Evolutionary conservation across 257 asterid species (phyloP).

Genomic region (Galeopsis tetrahit): DNA sequence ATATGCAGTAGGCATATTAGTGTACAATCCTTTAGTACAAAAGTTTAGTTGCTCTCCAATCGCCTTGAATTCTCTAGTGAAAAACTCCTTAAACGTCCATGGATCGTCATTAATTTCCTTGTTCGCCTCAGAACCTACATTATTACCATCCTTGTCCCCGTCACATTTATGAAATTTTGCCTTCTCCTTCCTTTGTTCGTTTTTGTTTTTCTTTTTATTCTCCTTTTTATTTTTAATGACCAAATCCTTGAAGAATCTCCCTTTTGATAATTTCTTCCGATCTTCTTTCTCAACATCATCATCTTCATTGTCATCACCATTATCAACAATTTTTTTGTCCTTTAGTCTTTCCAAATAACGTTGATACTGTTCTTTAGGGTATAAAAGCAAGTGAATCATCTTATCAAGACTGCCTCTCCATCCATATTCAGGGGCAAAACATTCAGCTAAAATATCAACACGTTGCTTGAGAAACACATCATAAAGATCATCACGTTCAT

Average conservation of each 20-base stretch:
- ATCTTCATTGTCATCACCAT: constrained; percentile 7
- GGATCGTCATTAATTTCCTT: background rate
- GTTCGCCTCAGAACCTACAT: no score
- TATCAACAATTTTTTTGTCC: constrained; percentile 17
- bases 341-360: constrained; percentile 30
- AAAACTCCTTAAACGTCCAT: constrained; percentile 60
- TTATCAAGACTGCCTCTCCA: constrained; percentile 49
- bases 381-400: constrained; percentile 54
- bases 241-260: constrained; percentile 40
- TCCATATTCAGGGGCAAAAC: constrained; percentile 39
- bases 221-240: constrained; percentile 38
- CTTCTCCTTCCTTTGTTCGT: constrained; percentile 11
- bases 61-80: constrained; percentile 34
- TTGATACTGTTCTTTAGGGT: constrained; percentile 48
- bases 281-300: background rate
- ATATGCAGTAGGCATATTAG: constrained; percentile 65
- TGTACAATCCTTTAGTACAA: constrained; percentile 51
- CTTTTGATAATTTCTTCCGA: constrained; percentile 19
- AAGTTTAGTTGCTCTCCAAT: constrained; percentile 27
- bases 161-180: background rate
- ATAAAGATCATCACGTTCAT: constrained; percentile 55
- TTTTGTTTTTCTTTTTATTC: constrained; percentile 38
- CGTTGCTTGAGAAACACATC: constrained; percentile 70
- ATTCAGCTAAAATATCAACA: constrained; percentile 28
- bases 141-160: background rate